Percentiles rank a stretch among this genome's conserved stretches.
These are phyloP conservation scores for Hyphopichia burtonii DNA, from an alignment of 1,139 yeast species.

Conservation along the genomic window DNA sequence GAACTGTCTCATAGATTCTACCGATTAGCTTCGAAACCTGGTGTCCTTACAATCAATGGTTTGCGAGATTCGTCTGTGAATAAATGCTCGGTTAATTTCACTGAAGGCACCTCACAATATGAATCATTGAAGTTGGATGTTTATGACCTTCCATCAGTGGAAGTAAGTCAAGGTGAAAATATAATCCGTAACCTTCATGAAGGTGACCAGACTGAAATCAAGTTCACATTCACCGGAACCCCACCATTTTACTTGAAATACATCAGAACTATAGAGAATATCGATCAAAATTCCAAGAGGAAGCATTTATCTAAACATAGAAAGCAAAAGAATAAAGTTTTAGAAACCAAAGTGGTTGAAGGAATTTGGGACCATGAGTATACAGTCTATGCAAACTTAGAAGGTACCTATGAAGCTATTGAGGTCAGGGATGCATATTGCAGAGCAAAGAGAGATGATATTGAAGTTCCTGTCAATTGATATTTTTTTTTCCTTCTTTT, in stretches of 20 bases:
- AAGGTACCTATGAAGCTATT: conserved; percentile 92
- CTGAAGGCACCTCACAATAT: conserved; percentile 31
- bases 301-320: conserved; percentile 21
- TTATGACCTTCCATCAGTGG: conserved; percentile 90
- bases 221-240: conserved; percentile 63
- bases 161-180: conserved; percentile 73
- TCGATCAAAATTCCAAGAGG: conserved; percentile 44
- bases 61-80: conserved; percentile 72
- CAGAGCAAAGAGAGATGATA: conserved; percentile 40
- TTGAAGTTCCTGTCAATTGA: neutral
- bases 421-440: conserved; percentile 84
- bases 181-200: conserved; percentile 81
- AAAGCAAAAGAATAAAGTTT: conserved; percentile 37
- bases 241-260: conserved; percentile 71
- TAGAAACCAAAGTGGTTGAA: conserved; percentile 74
- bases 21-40: conserved; percentile 80
- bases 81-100: conserved; percentile 66
- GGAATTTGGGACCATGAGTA: conserved; percentile 70
- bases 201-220: conserved; percentile 79
- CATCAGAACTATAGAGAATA: conserved; percentile 48
- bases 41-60: conserved; percentile 64
- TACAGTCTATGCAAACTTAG: conserved; percentile 73
- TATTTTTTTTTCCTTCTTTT: neutral
- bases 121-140: conserved; percentile 52
- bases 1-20: conserved; percentile 54